Evolutionary conservation across 345 rosid species (phyloP), one percentile per base, ranked within the genome.

Genomic region (Citrus mangshanensis): DNA sequence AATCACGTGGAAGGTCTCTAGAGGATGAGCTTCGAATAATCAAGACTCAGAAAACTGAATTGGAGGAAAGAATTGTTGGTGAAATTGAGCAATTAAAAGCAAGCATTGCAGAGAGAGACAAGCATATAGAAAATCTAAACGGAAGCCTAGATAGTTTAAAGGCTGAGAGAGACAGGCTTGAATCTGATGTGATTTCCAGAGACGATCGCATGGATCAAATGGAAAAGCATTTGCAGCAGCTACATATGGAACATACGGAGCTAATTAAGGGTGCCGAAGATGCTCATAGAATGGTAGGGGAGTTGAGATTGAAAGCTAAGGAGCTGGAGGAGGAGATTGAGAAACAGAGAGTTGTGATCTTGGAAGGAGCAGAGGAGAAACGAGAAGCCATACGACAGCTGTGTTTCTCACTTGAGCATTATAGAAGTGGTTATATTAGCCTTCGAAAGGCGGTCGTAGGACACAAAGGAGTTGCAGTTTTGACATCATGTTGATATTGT

Each of bases 371-470:
- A 12, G 94, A 92, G 70, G 85, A 88, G 84, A 92, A 92, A 84
- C 78, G 93, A 79, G 94, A 91, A 79, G 97, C 90, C 2, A 91
- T 91, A 56, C 78, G 97, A 67, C 95, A 91, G 63, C 87, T 93
- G 25, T 91, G 97, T 81, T 84, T 87, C 72, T 88, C 95, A 2
- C 79, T 91, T 49, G 94, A 93, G 75, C 88, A 93, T 81, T 93
- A 90, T 67, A 87, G 85, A 81, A 85, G 81, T 56, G 80, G 78
- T n/a, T 88, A 89, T 24, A 58, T 83, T 61, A 72, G 60, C 46
- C 91, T 93, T n/a, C 86, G 89, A 46, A 85, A 78, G 74, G 92
- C 86, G 14, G 76, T 87, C 40, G 46, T 78, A 34, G 84, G 85
- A 55, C 83, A 85, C 77, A 86, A 65, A 69, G 77, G 78, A 79